Percentiles rank a stretch among this genome's conserved stretches.
These are phyloP conservation scores for Tieghemostelium lacteum DNA, from an alignment of 78 protist genomes.

Conservation along the genomic window DNA sequence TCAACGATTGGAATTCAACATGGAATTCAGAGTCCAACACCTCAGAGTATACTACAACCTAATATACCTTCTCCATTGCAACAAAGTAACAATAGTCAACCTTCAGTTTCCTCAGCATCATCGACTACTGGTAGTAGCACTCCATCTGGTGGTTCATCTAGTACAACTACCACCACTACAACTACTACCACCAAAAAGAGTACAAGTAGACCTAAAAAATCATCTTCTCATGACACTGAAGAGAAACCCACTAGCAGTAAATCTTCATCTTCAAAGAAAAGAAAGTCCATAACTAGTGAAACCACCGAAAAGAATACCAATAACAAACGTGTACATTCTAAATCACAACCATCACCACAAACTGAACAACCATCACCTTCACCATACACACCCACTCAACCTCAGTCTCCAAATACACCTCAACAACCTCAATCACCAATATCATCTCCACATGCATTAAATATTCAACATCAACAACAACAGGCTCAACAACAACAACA, in stretches of 20 bases:
- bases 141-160: background rate
- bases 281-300: background rate
- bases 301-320: background rate
- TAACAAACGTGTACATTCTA: background rate
- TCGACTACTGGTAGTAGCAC: background rate
- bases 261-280: background rate
- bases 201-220: background rate
- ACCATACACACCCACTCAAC: background rate
- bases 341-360: background rate
- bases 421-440: background rate
- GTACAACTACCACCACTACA: background rate
- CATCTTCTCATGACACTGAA: background rate
- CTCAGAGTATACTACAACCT: background rate
- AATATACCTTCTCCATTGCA: background rate
- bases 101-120: background rate
- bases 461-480: background rate
- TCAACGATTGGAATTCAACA: background rate
- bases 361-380: background rate
- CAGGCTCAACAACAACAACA: background rate
- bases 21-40: background rate
- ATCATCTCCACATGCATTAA: background rate
- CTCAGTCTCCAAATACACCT: background rate
- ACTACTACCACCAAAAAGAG: background rate
- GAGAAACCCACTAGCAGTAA: no score
- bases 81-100: background rate